Base-by-base conservation (phyloP, 2,329 filamentous ascomycete species). In the Ophiobolus disseminans region DNA sequence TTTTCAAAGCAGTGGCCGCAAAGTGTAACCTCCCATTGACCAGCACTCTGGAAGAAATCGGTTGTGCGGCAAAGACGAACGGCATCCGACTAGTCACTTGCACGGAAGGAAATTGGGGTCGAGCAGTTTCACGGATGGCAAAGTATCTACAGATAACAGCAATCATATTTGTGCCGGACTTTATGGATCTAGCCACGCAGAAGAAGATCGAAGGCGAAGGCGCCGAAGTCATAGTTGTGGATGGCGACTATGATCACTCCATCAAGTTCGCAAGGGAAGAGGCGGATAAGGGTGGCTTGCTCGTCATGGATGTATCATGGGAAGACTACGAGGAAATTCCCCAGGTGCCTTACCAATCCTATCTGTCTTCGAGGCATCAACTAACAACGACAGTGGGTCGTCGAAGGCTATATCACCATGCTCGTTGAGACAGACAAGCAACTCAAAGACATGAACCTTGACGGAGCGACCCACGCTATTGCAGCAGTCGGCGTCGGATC, bases 321-420 rank as follows among this genome's bases (percentile, higher is more conserved):
- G 78, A 81, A 0, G 85, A 82, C 2, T 90, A 89, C 58, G 80
- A 85, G 37, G 76, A 84, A 30, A 81, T 91, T 4, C 87, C 89
- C 0, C 68, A 77, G 70, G 82, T 82, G 45, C 70, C 50, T 4
- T 11, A 21, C 17, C 10, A 20, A 10, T 31, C 10, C 11, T 40
- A 11, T 17, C 10, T 14, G 36, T 30, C n/a, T 16, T 16, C 6
- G 28, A 5, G 28, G 38, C 41, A 39, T 46, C 9, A 3, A 28
- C 63, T 49, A 28, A 55, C 26, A 1, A 19, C n/a, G 34, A 10
- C 37, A 82, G 69, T 91, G 87, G 85, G 87, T 92, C 17, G 86
- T 91, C 0, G 85, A 93, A 51, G 90, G 90, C 0, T 94, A 93
- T 61, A 78, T 78, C 4, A 91, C 88, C 0, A 86, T 92, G 81